phyloP scores from a whole-genome alignment of 257 asterid species.

The Lycium ferocissimum region DNA sequence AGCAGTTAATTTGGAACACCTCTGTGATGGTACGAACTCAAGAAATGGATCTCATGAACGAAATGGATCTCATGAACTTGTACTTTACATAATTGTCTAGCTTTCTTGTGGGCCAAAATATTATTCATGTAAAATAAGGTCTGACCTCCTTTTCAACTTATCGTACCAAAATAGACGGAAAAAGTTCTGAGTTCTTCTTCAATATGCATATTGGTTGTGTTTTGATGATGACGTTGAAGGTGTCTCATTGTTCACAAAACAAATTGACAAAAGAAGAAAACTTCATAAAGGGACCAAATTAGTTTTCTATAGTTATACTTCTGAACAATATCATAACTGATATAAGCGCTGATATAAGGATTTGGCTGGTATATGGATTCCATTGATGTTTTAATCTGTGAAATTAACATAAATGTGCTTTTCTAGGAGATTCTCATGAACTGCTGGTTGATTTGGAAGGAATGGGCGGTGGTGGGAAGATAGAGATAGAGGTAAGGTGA shows the following conservation, averaged over 20 bases:
- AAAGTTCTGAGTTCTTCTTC: background rate
- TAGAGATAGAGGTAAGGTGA: slow-evolving; percentile 83
- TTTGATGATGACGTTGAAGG: background rate
- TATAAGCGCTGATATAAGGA: background rate
- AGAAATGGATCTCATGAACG: slow-evolving; percentile 3
- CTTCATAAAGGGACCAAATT: slow-evolving; percentile 10
- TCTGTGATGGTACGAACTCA: slow-evolving; percentile 76
- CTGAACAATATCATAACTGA: background rate
- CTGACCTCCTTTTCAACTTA: background rate
- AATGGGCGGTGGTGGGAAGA: slow-evolving; percentile 99
- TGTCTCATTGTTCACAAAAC: slow-evolving; percentile 9
- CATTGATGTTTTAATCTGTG: slow-evolving; percentile 16
- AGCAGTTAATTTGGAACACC: slow-evolving; percentile 63
- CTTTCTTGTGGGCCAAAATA: background rate
- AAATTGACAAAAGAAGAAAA: background rate
- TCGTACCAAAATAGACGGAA: background rate
- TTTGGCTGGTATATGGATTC: background rate
- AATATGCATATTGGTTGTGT: slow-evolving; percentile 20
- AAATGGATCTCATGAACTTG: slow-evolving; percentile 10
- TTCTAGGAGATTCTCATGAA: slow-evolving; percentile 74
- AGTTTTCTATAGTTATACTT: background rate
- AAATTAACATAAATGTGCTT: slow-evolving; percentile 40
- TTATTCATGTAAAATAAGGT: slow-evolving; percentile 18
- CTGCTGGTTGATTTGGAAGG: slow-evolving; percentile 93
- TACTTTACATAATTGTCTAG: background rate